phyloP scores from a whole-genome alignment of 1,139 yeast genomes.

The Arxiozyma heterogenica region DNA sequence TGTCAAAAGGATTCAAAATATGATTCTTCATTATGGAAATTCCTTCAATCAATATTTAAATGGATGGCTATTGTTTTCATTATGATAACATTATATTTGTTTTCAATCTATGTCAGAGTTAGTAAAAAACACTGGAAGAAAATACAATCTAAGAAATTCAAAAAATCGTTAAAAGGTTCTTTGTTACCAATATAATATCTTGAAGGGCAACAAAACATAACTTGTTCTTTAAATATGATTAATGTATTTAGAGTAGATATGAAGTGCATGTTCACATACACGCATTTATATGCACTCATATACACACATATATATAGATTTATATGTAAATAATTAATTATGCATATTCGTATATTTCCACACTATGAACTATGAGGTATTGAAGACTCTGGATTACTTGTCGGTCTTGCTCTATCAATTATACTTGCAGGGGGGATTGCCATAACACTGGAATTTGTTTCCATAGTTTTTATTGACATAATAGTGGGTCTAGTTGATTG shows the following conservation, averaged over 20 bases:
- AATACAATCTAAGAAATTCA: not conserved
- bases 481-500: constrained; percentile 37
- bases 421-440: constrained; percentile 62
- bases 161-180: not conserved
- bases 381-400: constrained; percentile 9
- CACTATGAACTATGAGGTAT: not conserved
- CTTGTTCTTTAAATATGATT: not conserved
- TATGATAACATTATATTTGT: constrained; percentile 10
- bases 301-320: not conserved
- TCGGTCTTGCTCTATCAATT: constrained; percentile 37
- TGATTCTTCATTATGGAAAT: not conserved
- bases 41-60: not conserved
- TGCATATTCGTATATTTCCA: not conserved
- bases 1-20: not conserved
- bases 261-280: not conserved
- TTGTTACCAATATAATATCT: constrained; percentile 2
- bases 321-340: not conserved
- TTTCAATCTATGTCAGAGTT: constrained; percentile 18
- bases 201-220: not conserved
- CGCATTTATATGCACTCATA: no score
- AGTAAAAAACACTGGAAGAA: constrained; percentile 9
- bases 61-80: not conserved
- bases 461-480: constrained; percentile 40
- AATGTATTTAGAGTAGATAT: not conserved
- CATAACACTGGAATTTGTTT: constrained; percentile 50